Evolutionary conservation across 345 rosid genomes (phyloP).

Genomic region (Murraya koenigii): DNA sequence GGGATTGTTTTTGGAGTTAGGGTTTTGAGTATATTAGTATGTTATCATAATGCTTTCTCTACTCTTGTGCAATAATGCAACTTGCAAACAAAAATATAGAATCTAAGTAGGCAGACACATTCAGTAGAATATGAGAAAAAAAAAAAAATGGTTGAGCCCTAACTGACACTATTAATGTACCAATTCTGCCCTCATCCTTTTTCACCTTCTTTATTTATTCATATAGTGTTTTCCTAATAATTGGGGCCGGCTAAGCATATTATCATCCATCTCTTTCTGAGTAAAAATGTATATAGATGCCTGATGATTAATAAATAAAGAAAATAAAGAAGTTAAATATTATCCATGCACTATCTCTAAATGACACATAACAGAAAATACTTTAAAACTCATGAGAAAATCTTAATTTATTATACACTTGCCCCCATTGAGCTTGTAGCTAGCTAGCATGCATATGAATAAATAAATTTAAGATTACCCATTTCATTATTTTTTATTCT

Average conservation of each 20-base stretch:
- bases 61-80: conserved; percentile 21
- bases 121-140: conserved; percentile 1
- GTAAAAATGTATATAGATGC: too few relatives aligned
- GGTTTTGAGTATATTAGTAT: conserved; percentile 13
- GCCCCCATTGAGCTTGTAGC: fast-evolving
- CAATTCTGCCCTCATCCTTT: background rate
- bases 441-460: background rate
- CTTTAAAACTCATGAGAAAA: too few relatives aligned
- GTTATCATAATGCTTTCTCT: conserved; percentile 12
- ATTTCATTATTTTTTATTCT: background rate
- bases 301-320: too few relatives aligned
- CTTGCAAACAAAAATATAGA: conserved; percentile 15
- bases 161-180: background rate
- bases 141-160: background rate
- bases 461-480: background rate
- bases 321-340: too few relatives aligned
- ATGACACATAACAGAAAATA: too few relatives aligned
- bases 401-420: too few relatives aligned
- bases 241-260: background rate
- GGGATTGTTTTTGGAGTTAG: conserved; percentile 25
- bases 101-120: conserved; percentile 7
- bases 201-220: background rate
- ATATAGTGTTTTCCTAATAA: background rate
- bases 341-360: fast-evolving
- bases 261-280: background rate